Base-by-base conservation (phyloP, 2,329 filamentous ascomycete species). In the Diaporthe aspalathi region DNA sequence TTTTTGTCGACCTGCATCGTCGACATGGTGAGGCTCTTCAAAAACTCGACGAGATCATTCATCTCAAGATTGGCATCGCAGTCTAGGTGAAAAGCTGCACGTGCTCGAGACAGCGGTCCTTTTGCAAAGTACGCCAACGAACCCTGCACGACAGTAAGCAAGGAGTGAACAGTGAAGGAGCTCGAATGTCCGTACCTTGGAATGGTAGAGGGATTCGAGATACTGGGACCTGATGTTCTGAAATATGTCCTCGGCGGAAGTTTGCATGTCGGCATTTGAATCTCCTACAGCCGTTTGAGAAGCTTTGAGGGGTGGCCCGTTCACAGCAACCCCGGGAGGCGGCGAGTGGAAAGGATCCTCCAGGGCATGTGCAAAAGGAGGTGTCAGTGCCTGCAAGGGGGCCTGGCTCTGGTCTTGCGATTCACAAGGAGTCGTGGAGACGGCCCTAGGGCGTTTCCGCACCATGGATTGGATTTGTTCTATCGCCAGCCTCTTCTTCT, bases 101-200 rank as follows among this genome's bases (percentile, higher is more conserved):
- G 88, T 56, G 92, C 91, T 75, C 93, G 88, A 54, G 93, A 93
- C 24, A 96, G 83, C 1, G 93, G 92, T 0, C 93, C 93, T 82
- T 96, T 96, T 24, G 91, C 91, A 80, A 95, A 95, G 80, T 95
- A 96, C 71, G 93, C 93, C 70, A 95, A 83, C 4, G 93, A 94
- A 43, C 92, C 93, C 87, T 93, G 53, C 12, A 20, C 35, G 40
- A 5, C 3, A 60, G 75, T 79, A 22, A 77, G 74, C 35, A 40
- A 53, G 14, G 43, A 38, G 20, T 7, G 22, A 50, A 65, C 5
- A 43, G 14, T 1, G 1, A 57, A 16, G 12, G 20, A 9, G 14
- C n/a, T 32, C 22, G 38, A 20, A 29, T 16, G 9, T 27, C 11
- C 84, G 17, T 79, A 89, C 89, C 84, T 89, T 87, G 70, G 91